These are phyloP conservation scores for Diplodia sapinea DNA, from an alignment of 2,329 filamentous ascomycete genomes.

Conservation along the genomic window DNA sequence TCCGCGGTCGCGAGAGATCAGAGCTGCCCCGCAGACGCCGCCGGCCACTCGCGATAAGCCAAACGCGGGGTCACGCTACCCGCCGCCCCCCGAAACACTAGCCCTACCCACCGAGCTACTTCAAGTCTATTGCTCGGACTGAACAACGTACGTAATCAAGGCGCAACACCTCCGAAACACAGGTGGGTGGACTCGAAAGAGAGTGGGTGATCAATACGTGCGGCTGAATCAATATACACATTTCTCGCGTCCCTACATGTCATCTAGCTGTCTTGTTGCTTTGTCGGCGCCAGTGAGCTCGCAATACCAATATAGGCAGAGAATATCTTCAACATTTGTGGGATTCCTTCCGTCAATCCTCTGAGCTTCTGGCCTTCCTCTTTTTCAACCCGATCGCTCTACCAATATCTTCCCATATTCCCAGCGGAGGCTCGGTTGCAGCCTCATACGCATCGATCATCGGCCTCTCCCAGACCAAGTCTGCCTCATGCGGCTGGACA, in stretches of 20 bases:
- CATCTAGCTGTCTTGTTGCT: not conserved
- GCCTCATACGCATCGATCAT: slow-evolving; percentile 48
- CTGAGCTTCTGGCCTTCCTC: not conserved
- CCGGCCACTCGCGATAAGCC: slow-evolving; percentile 15
- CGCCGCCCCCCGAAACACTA: slow-evolving; percentile 9
- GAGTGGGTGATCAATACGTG: not conserved
- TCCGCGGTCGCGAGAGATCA: slow-evolving; percentile 12
- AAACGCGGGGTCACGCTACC: slow-evolving; percentile 20
- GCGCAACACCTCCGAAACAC: too few relatives aligned
- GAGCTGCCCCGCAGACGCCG: slow-evolving; percentile 20
- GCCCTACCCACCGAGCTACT: not conserved
- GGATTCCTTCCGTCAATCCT: not conserved
- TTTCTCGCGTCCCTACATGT: not conserved
- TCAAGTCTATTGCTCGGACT: too few relatives aligned
- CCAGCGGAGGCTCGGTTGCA: slow-evolving; percentile 43
- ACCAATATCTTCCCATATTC: slow-evolving; percentile 47
- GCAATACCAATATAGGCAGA: not conserved
- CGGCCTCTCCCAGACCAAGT: slow-evolving; percentile 52
- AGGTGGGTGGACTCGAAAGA: not conserved
- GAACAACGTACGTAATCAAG: too few relatives aligned
- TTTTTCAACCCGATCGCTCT: slow-evolving; percentile 43
- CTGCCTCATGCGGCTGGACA: slow-evolving; percentile 58
- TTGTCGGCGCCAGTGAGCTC: too few relatives aligned
- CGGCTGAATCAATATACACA: not conserved
- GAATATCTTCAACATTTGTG: not conserved